phyloP scores from a whole-genome alignment of 768 basidiomycete species.

The Chlorophyllum brunneum region DNA sequence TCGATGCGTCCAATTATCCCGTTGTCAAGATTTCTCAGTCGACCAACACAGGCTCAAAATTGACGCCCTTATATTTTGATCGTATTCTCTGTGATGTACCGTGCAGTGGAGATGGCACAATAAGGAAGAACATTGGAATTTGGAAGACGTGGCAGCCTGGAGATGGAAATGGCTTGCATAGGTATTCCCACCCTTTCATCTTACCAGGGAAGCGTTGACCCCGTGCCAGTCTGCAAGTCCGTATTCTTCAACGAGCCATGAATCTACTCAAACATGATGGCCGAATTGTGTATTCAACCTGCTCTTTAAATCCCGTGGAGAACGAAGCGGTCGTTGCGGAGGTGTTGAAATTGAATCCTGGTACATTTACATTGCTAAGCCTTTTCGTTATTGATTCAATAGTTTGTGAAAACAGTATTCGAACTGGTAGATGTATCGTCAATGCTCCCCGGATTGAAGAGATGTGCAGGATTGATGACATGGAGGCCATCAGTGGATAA shows the following conservation, averaged over 20 bases:
- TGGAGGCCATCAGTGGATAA: constrained; percentile 78
- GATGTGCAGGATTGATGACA: constrained; percentile 66
- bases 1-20: constrained; percentile 89
- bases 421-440: constrained; percentile 74
- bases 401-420: constrained; percentile 50
- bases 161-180: constrained; percentile 89
- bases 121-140: constrained; percentile 91
- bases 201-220: background rate
- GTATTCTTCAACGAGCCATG: constrained; percentile 93
- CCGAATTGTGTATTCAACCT: constrained; percentile 95
- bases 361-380: constrained; percentile 31
- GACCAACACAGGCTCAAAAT: constrained; percentile 27
- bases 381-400: background rate
- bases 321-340: constrained; percentile 95
- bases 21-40: constrained; percentile 48
- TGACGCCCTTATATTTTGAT: constrained; percentile 73
- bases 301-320: constrained; percentile 94
- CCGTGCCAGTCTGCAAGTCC: constrained; percentile 71
- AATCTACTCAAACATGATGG: constrained; percentile 79
- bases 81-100: constrained; percentile 96
- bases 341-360: constrained; percentile 67
- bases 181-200: constrained; percentile 35
- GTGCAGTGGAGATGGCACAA: constrained; percentile 95
- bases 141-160: constrained; percentile 90
- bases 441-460: constrained; percentile 66